phyloP scores from a whole-genome alignment of 2,329 filamentous ascomycete genomes.

The Diaporthe citri region DNA sequence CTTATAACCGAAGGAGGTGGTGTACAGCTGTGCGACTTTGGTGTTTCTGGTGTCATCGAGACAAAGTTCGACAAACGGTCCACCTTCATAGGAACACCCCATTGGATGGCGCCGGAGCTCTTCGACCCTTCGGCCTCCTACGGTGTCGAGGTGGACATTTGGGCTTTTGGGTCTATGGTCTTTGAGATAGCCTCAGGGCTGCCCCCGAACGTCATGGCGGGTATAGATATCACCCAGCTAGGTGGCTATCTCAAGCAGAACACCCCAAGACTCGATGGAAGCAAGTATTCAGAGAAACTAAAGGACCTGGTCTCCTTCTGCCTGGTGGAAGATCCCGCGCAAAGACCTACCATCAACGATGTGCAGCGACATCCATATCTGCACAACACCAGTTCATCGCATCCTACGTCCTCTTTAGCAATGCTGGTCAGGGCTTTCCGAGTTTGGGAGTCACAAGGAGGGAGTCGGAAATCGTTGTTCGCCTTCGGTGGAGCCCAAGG shows the following conservation, averaged over 20 bases:
- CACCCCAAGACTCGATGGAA: slow-evolving; percentile 77
- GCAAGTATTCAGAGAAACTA: slow-evolving; percentile 76
- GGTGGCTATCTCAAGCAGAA: slow-evolving; percentile 71
- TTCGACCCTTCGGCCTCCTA: slow-evolving; percentile 75
- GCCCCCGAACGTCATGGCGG: slow-evolving; percentile 76
- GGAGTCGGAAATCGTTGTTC: slow-evolving; percentile 76
- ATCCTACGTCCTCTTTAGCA: slow-evolving; percentile 74
- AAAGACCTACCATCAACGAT: slow-evolving; percentile 77
- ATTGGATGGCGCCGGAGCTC: slow-evolving; percentile 90
- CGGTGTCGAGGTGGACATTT: slow-evolving; percentile 82
- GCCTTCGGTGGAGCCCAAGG: slow-evolving; percentile 70
- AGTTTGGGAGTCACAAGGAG: slow-evolving; percentile 81
- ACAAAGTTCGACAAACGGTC: slow-evolving; percentile 81
- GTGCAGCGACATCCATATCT: slow-evolving; percentile 80
- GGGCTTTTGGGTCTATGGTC: slow-evolving; percentile 86
- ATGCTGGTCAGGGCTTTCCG: slow-evolving; percentile 79
- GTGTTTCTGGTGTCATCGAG: slow-evolving; percentile 83
- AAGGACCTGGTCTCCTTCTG: slow-evolving; percentile 80
- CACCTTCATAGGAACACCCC: slow-evolving; percentile 84
- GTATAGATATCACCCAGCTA: slow-evolving; percentile 63
- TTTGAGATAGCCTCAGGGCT: slow-evolving; percentile 85
- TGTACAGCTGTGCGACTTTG: slow-evolving; percentile 88
- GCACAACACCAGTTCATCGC: slow-evolving; percentile 69
- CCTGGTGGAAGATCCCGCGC: slow-evolving; percentile 75
- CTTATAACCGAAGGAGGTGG: slow-evolving; percentile 81